phyloP scores from a whole-genome alignment of 345 rosid species.

The Turritis glabra region DNA sequence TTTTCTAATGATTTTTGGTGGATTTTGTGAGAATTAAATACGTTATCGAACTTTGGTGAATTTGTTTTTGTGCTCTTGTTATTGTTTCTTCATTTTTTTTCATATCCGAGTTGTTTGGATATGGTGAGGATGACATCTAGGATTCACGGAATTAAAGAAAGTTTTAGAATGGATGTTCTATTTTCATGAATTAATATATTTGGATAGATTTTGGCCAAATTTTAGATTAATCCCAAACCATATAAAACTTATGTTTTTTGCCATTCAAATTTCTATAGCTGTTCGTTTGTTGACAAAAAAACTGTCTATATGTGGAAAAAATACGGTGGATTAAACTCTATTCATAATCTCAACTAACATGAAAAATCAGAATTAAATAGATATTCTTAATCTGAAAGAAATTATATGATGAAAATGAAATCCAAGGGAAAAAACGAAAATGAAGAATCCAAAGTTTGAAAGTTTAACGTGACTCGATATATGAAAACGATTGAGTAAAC shows the following conservation, averaged over 20 bases:
- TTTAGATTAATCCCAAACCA: background rate
- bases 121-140: background rate
- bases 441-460: slow-evolving; percentile 11
- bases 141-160: no score
- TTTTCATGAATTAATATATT: no score
- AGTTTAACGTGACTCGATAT: slow-evolving; percentile 8
- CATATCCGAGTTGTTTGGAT: no score
- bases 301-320: background rate
- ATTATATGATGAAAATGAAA: background rate
- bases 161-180: background rate
- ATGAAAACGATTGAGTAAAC: slow-evolving; percentile 9
- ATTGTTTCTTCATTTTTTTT: no score
- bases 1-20: no score
- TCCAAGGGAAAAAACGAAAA: background rate
- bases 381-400: background rate
- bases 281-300: background rate
- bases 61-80: no score
- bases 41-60: no score
- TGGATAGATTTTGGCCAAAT: background rate
- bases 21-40: no score
- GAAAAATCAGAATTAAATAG: background rate
- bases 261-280: background rate
- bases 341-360: background rate
- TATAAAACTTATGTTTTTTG: no score
- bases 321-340: background rate